A percentile compares a stretch with the other conserved stretches of the same genome.
Evolutionary conservation across 2,329 filamentous ascomycete genomes (phyloP).

Genomic region (Graphilbum sp.): DNA sequence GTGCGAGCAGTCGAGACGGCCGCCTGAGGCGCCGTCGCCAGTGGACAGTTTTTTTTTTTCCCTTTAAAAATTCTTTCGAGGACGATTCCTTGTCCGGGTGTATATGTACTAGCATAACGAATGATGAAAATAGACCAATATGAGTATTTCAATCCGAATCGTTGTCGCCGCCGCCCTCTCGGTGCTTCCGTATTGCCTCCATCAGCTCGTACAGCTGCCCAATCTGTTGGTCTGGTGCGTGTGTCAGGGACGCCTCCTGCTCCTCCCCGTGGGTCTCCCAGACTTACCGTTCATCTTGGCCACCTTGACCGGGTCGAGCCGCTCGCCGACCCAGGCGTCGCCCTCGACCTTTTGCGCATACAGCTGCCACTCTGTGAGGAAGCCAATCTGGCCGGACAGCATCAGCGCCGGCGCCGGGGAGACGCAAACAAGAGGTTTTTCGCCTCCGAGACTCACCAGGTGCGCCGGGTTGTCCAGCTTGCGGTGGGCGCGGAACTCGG

Average conservation of each 20-base stretch:
- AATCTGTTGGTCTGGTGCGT: conserved; percentile 63
- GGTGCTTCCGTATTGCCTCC: conserved; percentile 49
- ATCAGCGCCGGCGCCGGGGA: too few species aligned
- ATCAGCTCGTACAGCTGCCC: conserved; percentile 90
- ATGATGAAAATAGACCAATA: too few species aligned
- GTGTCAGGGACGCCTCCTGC: too few species aligned
- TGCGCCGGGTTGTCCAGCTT: conserved; percentile 81
- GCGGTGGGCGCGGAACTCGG: conserved; percentile 74
- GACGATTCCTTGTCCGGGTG: too few species aligned
- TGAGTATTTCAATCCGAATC: too few species aligned
- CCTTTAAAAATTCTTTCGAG: too few species aligned
- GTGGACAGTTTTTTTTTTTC: not conserved
- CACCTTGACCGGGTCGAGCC: conserved; percentile 67
- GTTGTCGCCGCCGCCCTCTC: not conserved
- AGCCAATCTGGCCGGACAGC: conserved; percentile 53
- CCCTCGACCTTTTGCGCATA: conserved; percentile 90
- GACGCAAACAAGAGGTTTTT: not conserved
- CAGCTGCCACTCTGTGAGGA: conserved; percentile 89
- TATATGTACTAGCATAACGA: too few species aligned
- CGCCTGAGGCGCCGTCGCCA: not conserved
- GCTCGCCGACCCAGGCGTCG: conserved; percentile 68
- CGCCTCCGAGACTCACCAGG: conserved; percentile 63
- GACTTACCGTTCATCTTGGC: conserved; percentile 83
- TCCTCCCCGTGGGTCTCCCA: not conserved
- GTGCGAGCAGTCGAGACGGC: not conserved